Base-by-base conservation (phyloP, 768 basidiomycete genomes). In the Collybia sp. region DNA sequence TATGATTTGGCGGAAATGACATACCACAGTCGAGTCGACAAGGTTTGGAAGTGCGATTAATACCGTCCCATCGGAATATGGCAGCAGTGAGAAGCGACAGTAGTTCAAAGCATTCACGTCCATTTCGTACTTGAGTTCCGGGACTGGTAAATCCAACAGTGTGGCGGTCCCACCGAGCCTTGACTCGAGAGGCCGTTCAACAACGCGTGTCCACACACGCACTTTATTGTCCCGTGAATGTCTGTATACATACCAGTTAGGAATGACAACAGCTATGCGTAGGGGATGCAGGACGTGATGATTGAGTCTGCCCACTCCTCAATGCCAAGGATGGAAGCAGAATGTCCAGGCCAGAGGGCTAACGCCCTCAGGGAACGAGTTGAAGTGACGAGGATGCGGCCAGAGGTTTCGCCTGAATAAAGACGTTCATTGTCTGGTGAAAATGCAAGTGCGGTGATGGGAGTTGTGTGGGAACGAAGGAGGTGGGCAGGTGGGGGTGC, bases 51-150 rank as follows among this genome's bases (percentile, higher is more conserved):
- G 68, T 0, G 90, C 91, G 19, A 97, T 60, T 38, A 93, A 65
- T 1, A 79, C 83, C 55, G 55, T 39, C 34, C 46, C 48, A 6
- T 46, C 48, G 39, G 42, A 53, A 1, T 42, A 44, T 4, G 19
- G 15, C 30, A 87, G 59, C 2, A 97, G 68, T 6, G 89, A 86
- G 64, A 96, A 93, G 2, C 86, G 81, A 64, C 95, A 98, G 61
- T 87, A 97, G 58, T 95, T 96, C 45, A 98, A 73, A 1, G 95
- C 84, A 59, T 99, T 99, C 48, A 94, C 83, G 56, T 93, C 88
- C 61, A 98, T 66, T 0, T 87, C 85, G 54, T 83, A 85, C 10
- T 66, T 59, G 3, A 88, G 61, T 6, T 58, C 48, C 3, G 88
- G 87, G 0, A 64, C 63, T 1, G 75, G 69, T 6, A 77, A 61